phyloP scores from a whole-genome alignment of 345 rosid species.

The Eucalyptus tenuipes region DNA sequence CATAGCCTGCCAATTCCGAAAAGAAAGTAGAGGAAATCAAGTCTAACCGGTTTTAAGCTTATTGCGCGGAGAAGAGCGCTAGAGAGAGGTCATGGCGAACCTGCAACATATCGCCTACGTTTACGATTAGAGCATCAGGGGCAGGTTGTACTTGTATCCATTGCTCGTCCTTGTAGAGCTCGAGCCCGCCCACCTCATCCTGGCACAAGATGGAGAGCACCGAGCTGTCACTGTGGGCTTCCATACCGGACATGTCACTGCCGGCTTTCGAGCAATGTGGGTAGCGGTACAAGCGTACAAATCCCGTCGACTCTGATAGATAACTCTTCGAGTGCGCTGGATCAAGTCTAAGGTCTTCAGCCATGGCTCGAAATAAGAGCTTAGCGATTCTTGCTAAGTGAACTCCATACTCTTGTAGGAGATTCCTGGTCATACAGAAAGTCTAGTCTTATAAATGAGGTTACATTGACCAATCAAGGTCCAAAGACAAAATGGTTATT shows the following conservation, averaged over 20 bases:
- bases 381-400: constrained; percentile 40
- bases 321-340: constrained; percentile 2
- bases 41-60: neutral
- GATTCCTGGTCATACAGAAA: constrained; percentile 3
- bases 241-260: constrained; percentile 34
- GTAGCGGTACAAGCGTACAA: constrained; percentile 54
- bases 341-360: constrained; percentile 28
- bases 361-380: constrained; percentile 33
- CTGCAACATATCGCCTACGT: constrained; percentile 93
- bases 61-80: neutral
- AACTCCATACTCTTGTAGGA: constrained; percentile 57
- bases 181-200: constrained; percentile 59
- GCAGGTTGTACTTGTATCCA: constrained; percentile 47
- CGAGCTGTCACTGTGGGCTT: constrained; percentile 72
- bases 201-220: constrained; percentile 51
- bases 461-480: neutral
- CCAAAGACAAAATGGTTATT: neutral
- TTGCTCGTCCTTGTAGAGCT: constrained; percentile 39
- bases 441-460: neutral
- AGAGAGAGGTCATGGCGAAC: neutral
- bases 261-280: constrained; percentile 5
- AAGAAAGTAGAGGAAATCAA: neutral
- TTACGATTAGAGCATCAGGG: constrained; percentile 35
- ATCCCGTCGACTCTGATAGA: constrained; percentile 43
- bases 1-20: constrained; percentile 30